Conservation (phyloP, 75 land plant genomes). For the Chamaecyparis obtusa region DNA sequence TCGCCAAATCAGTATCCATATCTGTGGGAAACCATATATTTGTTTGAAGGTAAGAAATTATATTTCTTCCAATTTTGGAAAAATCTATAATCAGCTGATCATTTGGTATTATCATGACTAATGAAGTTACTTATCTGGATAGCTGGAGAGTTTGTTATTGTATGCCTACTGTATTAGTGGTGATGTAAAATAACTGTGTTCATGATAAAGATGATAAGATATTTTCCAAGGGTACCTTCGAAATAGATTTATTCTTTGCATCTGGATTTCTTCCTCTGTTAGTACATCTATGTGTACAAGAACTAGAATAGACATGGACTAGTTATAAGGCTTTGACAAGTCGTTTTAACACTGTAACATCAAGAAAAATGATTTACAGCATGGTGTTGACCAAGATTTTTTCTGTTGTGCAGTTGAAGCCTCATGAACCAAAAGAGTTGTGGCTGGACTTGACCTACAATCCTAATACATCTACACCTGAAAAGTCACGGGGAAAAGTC, state of each 20-base stretch:
- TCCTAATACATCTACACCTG: background rate
- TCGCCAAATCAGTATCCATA: background rate
- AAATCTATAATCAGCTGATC: no score
- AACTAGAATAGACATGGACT: background rate
- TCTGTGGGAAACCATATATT: no score
- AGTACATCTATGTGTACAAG: background rate
- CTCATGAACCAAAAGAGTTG: slow-evolving; percentile 27
- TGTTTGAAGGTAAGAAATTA: no score
- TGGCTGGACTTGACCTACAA: slow-evolving; percentile 26
- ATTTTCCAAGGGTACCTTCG: no score
- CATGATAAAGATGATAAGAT: background rate
- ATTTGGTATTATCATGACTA: background rate
- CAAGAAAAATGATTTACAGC: background rate
- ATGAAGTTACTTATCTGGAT: background rate
- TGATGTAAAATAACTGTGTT: background rate
- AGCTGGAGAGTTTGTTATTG: background rate
- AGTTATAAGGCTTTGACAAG: background rate
- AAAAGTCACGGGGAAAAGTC: slow-evolving; percentile 19
- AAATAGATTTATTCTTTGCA: background rate
- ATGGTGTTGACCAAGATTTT: background rate
- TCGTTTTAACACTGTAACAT: background rate
- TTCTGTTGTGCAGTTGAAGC: slow-evolving; percentile 18
- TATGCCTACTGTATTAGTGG: background rate
- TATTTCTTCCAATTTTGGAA: background rate
- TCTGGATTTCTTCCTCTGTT: background rate